Evolutionary conservation across 106 monocot species (phyloP).

Genomic region (Apostasia ramifera): DNA sequence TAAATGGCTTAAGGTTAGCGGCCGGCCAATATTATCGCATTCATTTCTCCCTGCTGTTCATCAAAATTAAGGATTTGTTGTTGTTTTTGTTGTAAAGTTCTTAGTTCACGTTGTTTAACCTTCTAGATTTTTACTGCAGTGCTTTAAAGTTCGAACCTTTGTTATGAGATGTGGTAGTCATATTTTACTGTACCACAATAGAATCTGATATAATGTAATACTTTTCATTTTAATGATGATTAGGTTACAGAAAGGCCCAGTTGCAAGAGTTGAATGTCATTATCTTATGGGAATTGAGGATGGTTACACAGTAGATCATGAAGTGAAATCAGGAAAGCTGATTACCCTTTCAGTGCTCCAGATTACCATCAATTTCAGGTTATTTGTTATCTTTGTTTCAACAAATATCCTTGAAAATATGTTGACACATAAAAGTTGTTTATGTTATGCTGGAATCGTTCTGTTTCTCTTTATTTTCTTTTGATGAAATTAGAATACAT

Average conservation of each 20-base stretch:
- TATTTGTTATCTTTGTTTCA: not conserved
- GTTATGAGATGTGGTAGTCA: too few species aligned
- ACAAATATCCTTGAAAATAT: not conserved
- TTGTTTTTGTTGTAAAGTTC: too few species aligned
- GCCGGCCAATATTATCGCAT: too few species aligned
- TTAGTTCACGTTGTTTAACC: too few species aligned
- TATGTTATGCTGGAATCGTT: not conserved
- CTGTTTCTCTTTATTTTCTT: not conserved
- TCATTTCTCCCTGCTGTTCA: too few species aligned
- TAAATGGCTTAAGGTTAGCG: too few species aligned
- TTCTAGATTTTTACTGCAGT: too few species aligned
- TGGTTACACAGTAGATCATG: slow-evolving; percentile 90
- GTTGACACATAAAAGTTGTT: slow-evolving; percentile 1
- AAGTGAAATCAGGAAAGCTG: slow-evolving; percentile 75
- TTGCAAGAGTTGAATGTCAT: slow-evolving; percentile 78
- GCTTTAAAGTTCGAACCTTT: too few species aligned
- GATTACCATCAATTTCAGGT: slow-evolving; percentile 99
- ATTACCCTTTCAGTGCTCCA: slow-evolving; percentile 92
- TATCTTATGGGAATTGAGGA: slow-evolving; percentile 69
- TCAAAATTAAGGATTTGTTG: too few species aligned
- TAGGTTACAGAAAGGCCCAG: slow-evolving; percentile 97
- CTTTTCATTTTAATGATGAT: slow-evolving; percentile 42
- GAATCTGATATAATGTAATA: not conserved
- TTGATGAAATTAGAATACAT: not conserved
- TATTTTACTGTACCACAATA: too few species aligned